These are phyloP conservation scores for Calonectria pauciramosa DNA, from an alignment of 2,329 filamentous ascomycete genomes.

Conservation along the genomic window DNA sequence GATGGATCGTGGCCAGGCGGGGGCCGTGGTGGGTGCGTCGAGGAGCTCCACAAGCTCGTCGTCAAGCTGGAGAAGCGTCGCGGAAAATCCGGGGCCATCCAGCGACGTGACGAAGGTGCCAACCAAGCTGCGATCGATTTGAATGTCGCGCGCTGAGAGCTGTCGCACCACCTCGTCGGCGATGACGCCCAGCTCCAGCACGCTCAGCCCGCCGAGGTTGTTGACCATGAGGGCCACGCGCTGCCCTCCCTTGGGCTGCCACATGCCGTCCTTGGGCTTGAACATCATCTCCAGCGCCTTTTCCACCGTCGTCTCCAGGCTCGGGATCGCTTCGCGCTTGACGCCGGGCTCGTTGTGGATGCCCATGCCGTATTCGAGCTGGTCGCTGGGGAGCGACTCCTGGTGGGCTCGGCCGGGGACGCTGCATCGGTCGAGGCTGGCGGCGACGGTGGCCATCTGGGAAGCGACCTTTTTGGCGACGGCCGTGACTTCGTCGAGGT, in stretches of 20 bases:
- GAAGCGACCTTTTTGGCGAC: constrained; percentile 36
- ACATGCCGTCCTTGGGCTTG: constrained; percentile 38
- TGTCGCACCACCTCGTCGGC: constrained; percentile 41
- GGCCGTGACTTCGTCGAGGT: constrained; percentile 35
- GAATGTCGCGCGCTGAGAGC: constrained; percentile 18
- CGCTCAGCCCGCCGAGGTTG: constrained; percentile 42
- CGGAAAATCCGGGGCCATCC: constrained; percentile 41
- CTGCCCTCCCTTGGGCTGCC: constrained; percentile 36
- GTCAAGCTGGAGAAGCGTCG: constrained; percentile 39
- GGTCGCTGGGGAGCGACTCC: constrained; percentile 34
- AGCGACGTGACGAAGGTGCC: constrained; percentile 44
- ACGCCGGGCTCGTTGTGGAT: constrained; percentile 46
- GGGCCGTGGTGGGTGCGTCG: constrained; percentile 40
- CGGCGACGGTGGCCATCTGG: constrained; percentile 43
- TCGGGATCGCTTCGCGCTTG: constrained; percentile 34
- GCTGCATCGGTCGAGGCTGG: constrained; percentile 42
- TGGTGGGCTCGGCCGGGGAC: constrained; percentile 39
- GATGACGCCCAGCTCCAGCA: constrained; percentile 41
- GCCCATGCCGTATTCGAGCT: constrained; percentile 45
- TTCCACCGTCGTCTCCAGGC: constrained; percentile 34
- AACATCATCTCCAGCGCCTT: constrained; percentile 42
- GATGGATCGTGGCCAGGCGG: constrained; percentile 42
- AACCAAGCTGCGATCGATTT: constrained; percentile 36
- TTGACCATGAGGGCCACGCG: constrained; percentile 41
- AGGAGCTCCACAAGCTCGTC: constrained; percentile 36